Evolutionary conservation across 768 basidiomycete genomes (phyloP).

Genomic region (Royoungia palumana): DNA sequence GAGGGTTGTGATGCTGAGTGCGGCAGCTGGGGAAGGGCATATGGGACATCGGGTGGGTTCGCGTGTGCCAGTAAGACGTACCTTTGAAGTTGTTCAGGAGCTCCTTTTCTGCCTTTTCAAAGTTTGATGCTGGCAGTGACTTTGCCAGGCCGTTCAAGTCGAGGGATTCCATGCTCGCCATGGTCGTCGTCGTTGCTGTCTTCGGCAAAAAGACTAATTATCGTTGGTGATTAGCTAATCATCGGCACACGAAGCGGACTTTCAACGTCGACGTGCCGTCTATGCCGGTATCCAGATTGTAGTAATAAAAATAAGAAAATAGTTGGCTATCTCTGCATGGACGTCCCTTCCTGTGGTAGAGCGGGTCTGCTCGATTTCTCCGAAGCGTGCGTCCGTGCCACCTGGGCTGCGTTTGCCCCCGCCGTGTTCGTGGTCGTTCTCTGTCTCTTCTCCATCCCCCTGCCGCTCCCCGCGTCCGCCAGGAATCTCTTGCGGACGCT

Average conservation of each 20-base stretch:
- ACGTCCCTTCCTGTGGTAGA: constrained; percentile 11
- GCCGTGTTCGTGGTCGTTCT: constrained; percentile 44
- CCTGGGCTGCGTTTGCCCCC: constrained; percentile 51
- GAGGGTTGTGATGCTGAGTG: constrained; percentile 79
- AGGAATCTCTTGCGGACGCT: constrained; percentile 21
- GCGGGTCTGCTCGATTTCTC: constrained; percentile 36
- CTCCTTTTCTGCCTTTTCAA: constrained; percentile 78
- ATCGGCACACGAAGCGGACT: too few species aligned
- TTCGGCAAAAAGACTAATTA: neutral
- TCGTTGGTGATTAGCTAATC: constrained; percentile 3
- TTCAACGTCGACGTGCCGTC: too few species aligned
- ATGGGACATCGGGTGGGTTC: constrained; percentile 17
- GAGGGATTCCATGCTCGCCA: constrained; percentile 61
- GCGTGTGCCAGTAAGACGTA: constrained; percentile 22
- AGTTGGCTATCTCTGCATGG: constrained; percentile 6
- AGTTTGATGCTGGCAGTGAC: constrained; percentile 65
- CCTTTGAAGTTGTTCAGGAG: constrained; percentile 81
- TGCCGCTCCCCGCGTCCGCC: constrained; percentile 21
- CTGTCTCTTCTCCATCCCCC: constrained; percentile 36
- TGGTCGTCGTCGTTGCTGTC: constrained; percentile 11
- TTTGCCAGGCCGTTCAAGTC: constrained; percentile 76
- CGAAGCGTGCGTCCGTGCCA: constrained; percentile 44
- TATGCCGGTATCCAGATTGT: too few species aligned
- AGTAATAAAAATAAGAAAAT: neutral
- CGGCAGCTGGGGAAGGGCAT: constrained; percentile 54